phyloP scores from a whole-genome alignment of 129 eudicot genomes.

The Mikania micrantha region DNA sequence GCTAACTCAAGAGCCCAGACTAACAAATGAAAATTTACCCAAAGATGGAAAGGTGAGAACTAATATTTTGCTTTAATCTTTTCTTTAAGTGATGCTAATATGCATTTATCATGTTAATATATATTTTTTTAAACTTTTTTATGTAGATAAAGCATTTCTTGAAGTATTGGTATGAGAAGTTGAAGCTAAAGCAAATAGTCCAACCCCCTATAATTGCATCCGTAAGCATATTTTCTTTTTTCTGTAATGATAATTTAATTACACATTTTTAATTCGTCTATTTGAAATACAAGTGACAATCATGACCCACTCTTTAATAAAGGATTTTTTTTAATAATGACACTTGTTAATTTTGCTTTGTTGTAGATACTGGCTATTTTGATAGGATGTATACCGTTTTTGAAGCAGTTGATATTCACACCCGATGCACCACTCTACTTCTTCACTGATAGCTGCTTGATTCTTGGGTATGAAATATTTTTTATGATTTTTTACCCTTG shows the following conservation, averaged over 20 bases:
- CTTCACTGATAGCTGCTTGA: constrained; percentile 90
- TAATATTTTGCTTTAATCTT: neutral
- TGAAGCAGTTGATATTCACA: constrained; percentile 71
- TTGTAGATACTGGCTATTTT: constrained; percentile 75
- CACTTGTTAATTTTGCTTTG: constrained; percentile 10
- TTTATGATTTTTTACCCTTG: neutral
- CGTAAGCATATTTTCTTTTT: constrained; percentile 41
- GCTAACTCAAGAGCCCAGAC: constrained; percentile 44
- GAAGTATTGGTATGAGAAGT: constrained; percentile 55
- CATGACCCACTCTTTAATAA: neutral
- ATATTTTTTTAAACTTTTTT: neutral
- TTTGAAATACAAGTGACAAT: neutral
- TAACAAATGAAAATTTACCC: constrained; percentile 21
- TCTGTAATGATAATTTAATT: neutral
- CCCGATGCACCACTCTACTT: constrained; percentile 94
- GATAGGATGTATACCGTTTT: constrained; percentile 72
- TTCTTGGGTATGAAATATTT: constrained; percentile 71
- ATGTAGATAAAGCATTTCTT: constrained; percentile 55
- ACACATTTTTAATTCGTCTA: neutral
- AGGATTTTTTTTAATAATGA: neutral
- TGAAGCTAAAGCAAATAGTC: constrained; percentile 90
- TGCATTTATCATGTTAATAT: neutral
- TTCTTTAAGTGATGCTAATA: neutral
- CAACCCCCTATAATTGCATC: constrained; percentile 99
- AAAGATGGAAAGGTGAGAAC: constrained; percentile 51